phyloP scores from a whole-genome alignment of 1,284 basidiomycete genomes.

The Apiotrichum domesticum region DNA sequence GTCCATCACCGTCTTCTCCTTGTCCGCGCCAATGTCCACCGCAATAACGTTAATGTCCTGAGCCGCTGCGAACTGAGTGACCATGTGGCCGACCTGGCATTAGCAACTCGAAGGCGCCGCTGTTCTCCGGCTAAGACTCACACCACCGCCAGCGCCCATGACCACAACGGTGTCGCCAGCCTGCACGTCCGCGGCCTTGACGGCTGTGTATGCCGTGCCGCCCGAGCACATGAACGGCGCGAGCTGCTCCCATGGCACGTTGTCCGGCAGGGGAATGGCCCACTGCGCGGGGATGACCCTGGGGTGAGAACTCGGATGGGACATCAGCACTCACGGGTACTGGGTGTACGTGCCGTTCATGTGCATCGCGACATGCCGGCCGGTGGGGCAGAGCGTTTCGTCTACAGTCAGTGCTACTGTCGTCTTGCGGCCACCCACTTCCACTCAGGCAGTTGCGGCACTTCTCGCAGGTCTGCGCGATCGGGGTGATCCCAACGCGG shows the following conservation, averaged over 20 bases:
- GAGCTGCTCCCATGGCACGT: constrained; percentile 12
- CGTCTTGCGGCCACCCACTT: constrained; percentile 1
- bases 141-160: constrained; percentile 15
- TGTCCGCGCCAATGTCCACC: constrained; percentile 15
- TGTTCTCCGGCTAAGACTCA: background rate
- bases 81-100: constrained; percentile 12
- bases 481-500: constrained; percentile 10
- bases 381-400: too few relatives aligned
- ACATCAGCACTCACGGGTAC: constrained; percentile 4
- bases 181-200: constrained; percentile 12
- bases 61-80: constrained; percentile 15
- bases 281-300: constrained; percentile 8
- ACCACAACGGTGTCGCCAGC: constrained; percentile 5
- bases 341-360: constrained; percentile 17
- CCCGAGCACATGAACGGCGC: constrained; percentile 15
- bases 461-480: constrained; percentile 10
- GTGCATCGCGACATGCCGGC: background rate
- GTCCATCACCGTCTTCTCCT: constrained; percentile 3
- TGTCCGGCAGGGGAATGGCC: constrained; percentile 14
- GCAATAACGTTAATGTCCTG: constrained; percentile 12
- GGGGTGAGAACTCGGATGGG: too few relatives aligned
- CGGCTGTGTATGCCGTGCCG: constrained; percentile 18
- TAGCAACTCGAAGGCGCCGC: background rate
- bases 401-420: too few relatives aligned
- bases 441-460: constrained; percentile 15